Base-by-base conservation (phyloP, 495 filamentous ascomycete species). In the Neurospora tetraspora region DNA sequence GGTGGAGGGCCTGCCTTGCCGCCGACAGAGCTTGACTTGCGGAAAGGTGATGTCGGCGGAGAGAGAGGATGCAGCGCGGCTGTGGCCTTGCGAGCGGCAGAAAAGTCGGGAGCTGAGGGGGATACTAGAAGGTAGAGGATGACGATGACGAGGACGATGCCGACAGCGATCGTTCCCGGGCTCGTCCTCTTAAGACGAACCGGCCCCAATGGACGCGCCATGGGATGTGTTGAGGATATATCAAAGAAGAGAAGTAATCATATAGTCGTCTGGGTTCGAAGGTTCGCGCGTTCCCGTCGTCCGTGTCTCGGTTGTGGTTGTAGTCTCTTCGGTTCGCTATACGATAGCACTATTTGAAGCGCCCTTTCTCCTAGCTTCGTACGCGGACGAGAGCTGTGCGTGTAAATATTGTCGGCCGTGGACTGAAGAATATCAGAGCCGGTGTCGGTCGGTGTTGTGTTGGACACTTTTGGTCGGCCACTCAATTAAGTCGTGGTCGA, bases 11-110 rank as follows among this genome's bases (percentile, higher is more conserved):
- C 83, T 65, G 82, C 73, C 72, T 86, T 82, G 47, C 88, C 88
- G 73, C 89, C 88, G 43, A 87, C 78, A 70, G 87, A 78, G 45
- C 88, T 86, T 70, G 85, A 82, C 82, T 95, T 94, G 76, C 88
- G 83, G 81, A 94, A 94, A n/a, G 93, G 91, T 68, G 92, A 90
- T 20, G 90, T 92, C 6, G 94, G 94, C 70, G 93, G 94, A 16
- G 92, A 96, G 76, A 94, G 87, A 73, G 88, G 89, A 78, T 93
- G 89, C 70, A 89, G 84, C 61, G 91, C 92, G 38, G 91, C 90
- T 75, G 86, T 82, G 76, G 88, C 83, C 61, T 80, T 78, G 47
- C 79, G 77, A 53, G 79, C 71, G 72, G 79, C 74, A 20, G 79
- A 81, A 65, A 81, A 81, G 80, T 79, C 79, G 70, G 82, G 73